These are phyloP conservation scores for Arachnomyces sp. DNA, from an alignment of 2,329 filamentous ascomycete genomes.

Conservation along the genomic window DNA sequence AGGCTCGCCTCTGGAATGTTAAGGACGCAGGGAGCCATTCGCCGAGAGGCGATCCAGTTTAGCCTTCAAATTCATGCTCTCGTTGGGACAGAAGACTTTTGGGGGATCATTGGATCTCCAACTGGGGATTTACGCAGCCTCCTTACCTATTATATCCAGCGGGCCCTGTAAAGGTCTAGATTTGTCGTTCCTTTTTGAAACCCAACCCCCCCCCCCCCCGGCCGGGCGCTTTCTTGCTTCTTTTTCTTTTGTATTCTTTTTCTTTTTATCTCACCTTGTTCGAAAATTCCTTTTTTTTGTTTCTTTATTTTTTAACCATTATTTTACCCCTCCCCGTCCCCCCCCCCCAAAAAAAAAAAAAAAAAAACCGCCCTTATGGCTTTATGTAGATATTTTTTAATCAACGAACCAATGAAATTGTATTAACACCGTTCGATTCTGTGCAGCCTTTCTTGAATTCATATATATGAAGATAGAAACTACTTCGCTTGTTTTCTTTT, in stretches of 20 bases:
- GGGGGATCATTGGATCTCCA: constrained; percentile 23
- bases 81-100: constrained; percentile 22
- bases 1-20: constrained; percentile 25
- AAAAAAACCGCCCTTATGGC: no score
- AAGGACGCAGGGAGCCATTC: constrained; percentile 29
- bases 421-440: no score
- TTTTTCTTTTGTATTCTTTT: background rate
- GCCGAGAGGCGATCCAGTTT: constrained; percentile 31
- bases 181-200: background rate
- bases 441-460: no score
- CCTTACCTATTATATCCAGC: constrained; percentile 30
- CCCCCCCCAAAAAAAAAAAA: no score
- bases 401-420: no score
- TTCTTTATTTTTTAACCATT: no score
- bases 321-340: no score
- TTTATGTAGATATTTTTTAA: background rate
- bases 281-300: background rate
- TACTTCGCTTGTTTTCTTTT: no score
- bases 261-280: background rate
- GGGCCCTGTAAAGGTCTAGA: constrained; percentile 4
- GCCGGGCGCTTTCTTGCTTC: background rate
- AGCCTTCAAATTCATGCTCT: constrained; percentile 22
- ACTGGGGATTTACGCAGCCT: constrained; percentile 27
- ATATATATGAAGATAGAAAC: no score
- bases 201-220: background rate